phyloP scores from a whole-genome alignment of 2,329 filamentous ascomycete species.

The Penicillium digitatum region DNA sequence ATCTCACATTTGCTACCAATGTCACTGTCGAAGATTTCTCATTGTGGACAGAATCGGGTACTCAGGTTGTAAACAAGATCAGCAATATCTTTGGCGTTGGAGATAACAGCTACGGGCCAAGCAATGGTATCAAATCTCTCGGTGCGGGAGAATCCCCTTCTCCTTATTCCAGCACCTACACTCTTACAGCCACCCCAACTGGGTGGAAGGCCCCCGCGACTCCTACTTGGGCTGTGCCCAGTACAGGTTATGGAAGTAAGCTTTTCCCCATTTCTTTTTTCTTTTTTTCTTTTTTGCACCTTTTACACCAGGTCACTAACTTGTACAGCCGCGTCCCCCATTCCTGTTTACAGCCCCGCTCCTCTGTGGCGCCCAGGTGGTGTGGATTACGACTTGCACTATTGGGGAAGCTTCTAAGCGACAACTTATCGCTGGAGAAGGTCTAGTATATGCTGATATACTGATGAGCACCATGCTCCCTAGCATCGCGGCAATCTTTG shows the following conservation, averaged over 20 bases:
- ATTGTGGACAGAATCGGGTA: slow-evolving; percentile 32
- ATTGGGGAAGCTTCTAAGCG: slow-evolving; percentile 28
- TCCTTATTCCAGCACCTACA: slow-evolving; percentile 20
- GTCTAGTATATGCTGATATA: neutral
- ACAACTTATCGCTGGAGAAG: neutral
- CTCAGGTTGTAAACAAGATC: slow-evolving; percentile 31
- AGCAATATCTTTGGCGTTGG: slow-evolving; percentile 36
- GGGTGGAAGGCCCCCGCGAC: slow-evolving; percentile 25
- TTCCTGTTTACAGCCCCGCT: slow-evolving; percentile 33
- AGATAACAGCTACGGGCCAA: slow-evolving; percentile 24
- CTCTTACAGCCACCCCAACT: slow-evolving; percentile 30
- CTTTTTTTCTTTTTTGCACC: neutral
- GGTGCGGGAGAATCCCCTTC: neutral
- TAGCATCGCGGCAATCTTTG: neutral
- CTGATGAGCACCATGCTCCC: neutral
- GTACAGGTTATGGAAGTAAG: slow-evolving; percentile 33
- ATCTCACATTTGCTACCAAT: slow-evolving; percentile 31
- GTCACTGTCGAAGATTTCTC: slow-evolving; percentile 34
- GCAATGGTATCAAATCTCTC: neutral
- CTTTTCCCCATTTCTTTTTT: neutral
- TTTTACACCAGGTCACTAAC: neutral
- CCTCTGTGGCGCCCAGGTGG: slow-evolving; percentile 32
- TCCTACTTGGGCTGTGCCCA: slow-evolving; percentile 32
- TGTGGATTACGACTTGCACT: slow-evolving; percentile 30
- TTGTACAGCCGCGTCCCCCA: slow-evolving; percentile 16